Percentiles rank a stretch among this genome's conserved stretches.
phyloP scores from a whole-genome alignment of 1,284 basidiomycete genomes.

The Apiotrichum laibachii region DNA sequence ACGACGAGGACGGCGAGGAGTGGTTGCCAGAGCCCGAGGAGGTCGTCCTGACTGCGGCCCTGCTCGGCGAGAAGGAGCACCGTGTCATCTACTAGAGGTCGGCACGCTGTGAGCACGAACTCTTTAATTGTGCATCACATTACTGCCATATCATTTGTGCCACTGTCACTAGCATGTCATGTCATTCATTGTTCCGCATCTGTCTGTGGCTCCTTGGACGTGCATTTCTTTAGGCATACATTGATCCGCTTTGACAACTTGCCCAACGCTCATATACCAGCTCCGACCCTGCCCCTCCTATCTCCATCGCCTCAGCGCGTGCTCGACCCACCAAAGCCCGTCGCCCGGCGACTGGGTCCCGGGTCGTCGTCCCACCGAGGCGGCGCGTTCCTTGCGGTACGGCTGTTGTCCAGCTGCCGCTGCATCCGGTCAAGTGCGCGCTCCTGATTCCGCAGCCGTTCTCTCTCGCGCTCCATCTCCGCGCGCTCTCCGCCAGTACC shows the following conservation, averaged over 20 bases:
- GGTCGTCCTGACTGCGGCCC: neutral
- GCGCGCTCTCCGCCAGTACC: neutral
- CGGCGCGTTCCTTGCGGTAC: neutral
- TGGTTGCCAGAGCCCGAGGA: neutral
- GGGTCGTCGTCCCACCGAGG: constrained; percentile 6
- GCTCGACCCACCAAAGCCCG: constrained; percentile 7
- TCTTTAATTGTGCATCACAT: neutral
- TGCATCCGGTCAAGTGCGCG: neutral
- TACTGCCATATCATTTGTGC: neutral
- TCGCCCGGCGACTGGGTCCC: constrained; percentile 1
- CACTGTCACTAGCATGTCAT: neutral
- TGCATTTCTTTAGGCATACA: neutral
- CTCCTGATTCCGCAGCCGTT: neutral
- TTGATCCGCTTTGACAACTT: neutral
- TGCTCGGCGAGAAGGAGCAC: neutral
- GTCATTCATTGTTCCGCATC: neutral
- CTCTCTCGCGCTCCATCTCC: neutral
- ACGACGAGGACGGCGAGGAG: constrained; percentile 5
- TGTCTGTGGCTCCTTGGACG: neutral
- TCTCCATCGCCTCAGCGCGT: neutral
- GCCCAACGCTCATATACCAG: neutral
- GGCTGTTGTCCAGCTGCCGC: neutral
- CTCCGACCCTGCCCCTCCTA: neutral
- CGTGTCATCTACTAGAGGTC: neutral
- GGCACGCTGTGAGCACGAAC: no score